phyloP scores from a whole-genome alignment of 306 rosid genomes.

The Canavalia ensiformis region DNA sequence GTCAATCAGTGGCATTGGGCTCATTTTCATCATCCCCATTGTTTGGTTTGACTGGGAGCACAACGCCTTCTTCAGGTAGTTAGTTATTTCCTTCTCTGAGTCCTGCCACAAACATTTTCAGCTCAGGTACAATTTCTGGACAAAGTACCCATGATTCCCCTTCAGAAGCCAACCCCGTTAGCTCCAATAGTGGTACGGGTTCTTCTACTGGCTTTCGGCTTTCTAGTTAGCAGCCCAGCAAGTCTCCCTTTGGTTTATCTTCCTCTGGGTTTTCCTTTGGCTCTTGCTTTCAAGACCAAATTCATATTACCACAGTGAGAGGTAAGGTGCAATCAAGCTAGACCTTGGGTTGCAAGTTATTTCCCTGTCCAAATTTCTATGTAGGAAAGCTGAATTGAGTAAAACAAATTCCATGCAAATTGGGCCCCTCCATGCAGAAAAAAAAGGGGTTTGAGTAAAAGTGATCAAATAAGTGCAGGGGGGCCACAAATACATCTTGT shows the following conservation, averaged over 20 bases:
- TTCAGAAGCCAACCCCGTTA: constrained; percentile 53
- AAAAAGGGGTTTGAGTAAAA: too few species aligned
- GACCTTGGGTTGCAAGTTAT: too few species aligned
- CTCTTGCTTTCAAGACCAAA: constrained; percentile 27
- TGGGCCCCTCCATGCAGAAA: too few species aligned
- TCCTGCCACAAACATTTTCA: constrained; percentile 49
- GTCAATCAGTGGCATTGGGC: constrained; percentile 59
- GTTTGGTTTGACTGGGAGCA: constrained; percentile 58
- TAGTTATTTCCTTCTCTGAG: constrained; percentile 61
- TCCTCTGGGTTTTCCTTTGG: constrained; percentile 55
- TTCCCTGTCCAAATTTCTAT: too few species aligned
- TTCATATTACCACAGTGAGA: too few species aligned
- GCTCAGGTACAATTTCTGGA: constrained; percentile 53
- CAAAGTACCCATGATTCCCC: constrained; percentile 60
- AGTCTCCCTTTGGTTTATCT: constrained; percentile 60
- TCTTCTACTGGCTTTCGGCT: constrained; percentile 51
- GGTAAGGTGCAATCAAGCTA: too few species aligned
- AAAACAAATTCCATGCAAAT: too few species aligned
- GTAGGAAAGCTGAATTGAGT: too few species aligned
- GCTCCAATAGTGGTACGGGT: constrained; percentile 61
- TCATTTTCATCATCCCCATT: constrained; percentile 63
- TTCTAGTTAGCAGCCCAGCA: constrained; percentile 69
- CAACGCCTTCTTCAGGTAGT: constrained; percentile 64
- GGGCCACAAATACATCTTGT: too few species aligned
- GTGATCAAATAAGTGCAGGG: too few species aligned